Percentiles rank a stretch among this genome's conserved stretches.
These are phyloP conservation scores for Venturia carpophila DNA, from an alignment of 2,329 filamentous ascomycete genomes.

Conservation along the genomic window DNA sequence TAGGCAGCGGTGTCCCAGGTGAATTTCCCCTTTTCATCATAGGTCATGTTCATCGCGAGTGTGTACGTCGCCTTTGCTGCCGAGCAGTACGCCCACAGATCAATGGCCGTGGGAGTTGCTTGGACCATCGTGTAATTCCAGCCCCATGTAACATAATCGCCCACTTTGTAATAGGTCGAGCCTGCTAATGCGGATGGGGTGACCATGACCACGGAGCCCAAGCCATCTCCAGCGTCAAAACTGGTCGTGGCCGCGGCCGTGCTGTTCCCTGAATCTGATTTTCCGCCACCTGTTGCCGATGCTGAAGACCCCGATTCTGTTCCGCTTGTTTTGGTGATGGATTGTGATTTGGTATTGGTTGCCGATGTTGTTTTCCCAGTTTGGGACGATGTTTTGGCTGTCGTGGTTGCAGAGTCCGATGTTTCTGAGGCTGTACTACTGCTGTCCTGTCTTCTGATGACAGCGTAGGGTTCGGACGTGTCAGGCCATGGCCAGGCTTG, in stretches of 20 bases:
- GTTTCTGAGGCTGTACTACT: background rate
- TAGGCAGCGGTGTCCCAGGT: constrained; percentile 52
- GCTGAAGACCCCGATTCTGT: background rate
- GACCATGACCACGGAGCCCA: constrained; percentile 55
- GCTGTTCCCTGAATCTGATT: background rate
- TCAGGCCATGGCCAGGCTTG: constrained; percentile 31
- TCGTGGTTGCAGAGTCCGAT: background rate
- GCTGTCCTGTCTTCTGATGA: constrained; percentile 16
- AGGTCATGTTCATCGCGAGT: constrained; percentile 51
- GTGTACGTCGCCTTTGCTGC: constrained; percentile 54
- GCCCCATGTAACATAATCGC: constrained; percentile 53
- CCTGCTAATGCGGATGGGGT: constrained; percentile 45
- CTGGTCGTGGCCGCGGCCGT: constrained; percentile 22
- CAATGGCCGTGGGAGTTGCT: constrained; percentile 50
- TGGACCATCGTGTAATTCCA: constrained; percentile 63
- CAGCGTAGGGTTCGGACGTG: constrained; percentile 26
- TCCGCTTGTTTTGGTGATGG: background rate
- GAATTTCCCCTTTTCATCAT: constrained; percentile 45
- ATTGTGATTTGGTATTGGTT: background rate
- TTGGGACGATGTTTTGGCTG: background rate
- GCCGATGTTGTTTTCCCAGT: constrained; percentile 11
- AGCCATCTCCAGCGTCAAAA: constrained; percentile 46
- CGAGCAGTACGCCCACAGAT: constrained; percentile 55
- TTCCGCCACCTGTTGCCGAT: background rate
- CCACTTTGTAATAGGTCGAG: constrained; percentile 56